Conservation (phyloP, 176 grass and related monocot genomes). For the Rhipidocladum racemiflorum region DNA sequence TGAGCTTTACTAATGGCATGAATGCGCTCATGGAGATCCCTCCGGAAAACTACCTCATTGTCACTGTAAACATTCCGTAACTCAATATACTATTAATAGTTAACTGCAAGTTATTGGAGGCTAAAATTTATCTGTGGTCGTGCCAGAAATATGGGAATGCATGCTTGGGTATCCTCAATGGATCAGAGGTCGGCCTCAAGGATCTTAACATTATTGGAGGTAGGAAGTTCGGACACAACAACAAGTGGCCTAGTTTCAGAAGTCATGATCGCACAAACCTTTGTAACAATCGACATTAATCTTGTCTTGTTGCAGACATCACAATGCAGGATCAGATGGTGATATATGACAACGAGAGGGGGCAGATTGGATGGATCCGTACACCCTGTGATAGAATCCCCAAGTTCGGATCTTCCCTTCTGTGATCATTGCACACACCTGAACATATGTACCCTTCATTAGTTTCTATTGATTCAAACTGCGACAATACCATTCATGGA, state of each 20-base stretch:
- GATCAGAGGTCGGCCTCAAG: slow-evolving; percentile 67
- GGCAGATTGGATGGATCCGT: slow-evolving; percentile 89
- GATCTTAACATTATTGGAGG: slow-evolving; percentile 92
- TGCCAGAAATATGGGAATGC: slow-evolving; percentile 87
- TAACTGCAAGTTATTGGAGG: not conserved
- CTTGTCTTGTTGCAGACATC: slow-evolving; percentile 53
- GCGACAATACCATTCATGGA: slow-evolving; percentile 54
- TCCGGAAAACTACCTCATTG: slow-evolving; percentile 92
- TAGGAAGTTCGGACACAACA: slow-evolving; percentile 29
- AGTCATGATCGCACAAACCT: not conserved
- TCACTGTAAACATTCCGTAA: slow-evolving; percentile 60
- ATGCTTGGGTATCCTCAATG: slow-evolving; percentile 96
- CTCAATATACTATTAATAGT: not conserved
- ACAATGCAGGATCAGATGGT: slow-evolving; percentile 93
- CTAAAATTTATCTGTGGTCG: not conserved
- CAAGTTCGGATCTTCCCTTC: slow-evolving; percentile 63
- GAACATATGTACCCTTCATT: slow-evolving; percentile 59
- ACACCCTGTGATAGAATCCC: slow-evolving; percentile 81
- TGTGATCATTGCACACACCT: slow-evolving; percentile 75
- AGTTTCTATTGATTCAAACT: slow-evolving; percentile 75
- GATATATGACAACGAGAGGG: slow-evolving; percentile 96
- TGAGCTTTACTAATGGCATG: slow-evolving; percentile 73
- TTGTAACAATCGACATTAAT: not conserved
- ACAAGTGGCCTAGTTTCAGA: not conserved
- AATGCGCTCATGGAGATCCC: slow-evolving; percentile 70